Conservation (phyloP, 352 stramenopile genomes). For the Globisporangium cystogenes region DNA sequence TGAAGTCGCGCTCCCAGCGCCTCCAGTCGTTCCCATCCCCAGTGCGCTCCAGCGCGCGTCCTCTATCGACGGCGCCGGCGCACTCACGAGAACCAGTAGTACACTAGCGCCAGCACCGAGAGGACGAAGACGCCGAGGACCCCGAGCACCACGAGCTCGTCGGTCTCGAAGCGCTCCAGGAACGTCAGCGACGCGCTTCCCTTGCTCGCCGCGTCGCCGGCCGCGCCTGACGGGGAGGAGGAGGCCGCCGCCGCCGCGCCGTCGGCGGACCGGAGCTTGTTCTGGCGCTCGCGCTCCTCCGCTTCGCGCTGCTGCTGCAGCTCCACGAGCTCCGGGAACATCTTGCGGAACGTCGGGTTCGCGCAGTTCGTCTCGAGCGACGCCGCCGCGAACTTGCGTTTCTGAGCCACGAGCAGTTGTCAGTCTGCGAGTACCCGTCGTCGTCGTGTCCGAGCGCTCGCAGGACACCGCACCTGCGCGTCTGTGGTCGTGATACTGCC, state of each 20-base stretch:
- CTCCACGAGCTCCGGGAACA: constrained; percentile 88
- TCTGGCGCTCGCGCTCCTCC: constrained; percentile 23
- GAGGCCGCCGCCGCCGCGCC: neutral
- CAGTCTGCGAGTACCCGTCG: no score
- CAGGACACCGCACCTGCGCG: constrained; percentile 33
- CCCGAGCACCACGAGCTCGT: constrained; percentile 13
- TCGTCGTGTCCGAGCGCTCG: no score
- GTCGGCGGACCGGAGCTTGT: constrained; percentile 15
- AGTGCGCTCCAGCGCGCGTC: no score
- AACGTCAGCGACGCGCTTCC: constrained; percentile 2
- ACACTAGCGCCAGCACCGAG: constrained; percentile 15
- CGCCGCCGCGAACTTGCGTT: constrained; percentile 54
- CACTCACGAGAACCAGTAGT: constrained; percentile 14
- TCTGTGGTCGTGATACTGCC: constrained; percentile 79
- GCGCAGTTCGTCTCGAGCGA: constrained; percentile 83
- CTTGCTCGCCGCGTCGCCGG: neutral
- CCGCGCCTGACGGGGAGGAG: neutral
- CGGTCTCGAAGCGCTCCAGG: constrained; percentile 12
- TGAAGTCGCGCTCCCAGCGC: neutral
- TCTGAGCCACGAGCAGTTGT: constrained; percentile 20
- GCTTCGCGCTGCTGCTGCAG: constrained; percentile 51
- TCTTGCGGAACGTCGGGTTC: constrained; percentile 73
- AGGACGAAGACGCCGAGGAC: constrained; percentile 12
- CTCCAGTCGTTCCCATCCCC: no score
- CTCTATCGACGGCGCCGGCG: neutral